Evolutionary conservation across 768 basidiomycete species (phyloP), one percentile per base, ranked within the genome.

Genomic region (Kwoniella europaea): DNA sequence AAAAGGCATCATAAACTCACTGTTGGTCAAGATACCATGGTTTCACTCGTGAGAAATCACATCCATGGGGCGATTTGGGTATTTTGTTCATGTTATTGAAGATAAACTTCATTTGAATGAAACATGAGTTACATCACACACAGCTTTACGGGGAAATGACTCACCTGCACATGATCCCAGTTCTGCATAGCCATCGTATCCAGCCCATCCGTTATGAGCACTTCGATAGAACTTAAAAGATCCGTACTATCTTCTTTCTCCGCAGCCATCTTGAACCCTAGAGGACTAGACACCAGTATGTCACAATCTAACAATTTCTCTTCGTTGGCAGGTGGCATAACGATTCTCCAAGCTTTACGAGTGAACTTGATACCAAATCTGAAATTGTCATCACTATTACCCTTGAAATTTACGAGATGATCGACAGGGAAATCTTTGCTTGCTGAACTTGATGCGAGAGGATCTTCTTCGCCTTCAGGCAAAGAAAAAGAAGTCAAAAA

Each of bases 311-410:
- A 97, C 82, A 98, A 86, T 83, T 94, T 97, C 54, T 77, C 76
- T 71, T 83, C 82, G 55, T 78, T 79, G 10, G 79, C 79, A 59
- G 82, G 82, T 58, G 76, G 76, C 72, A 83, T 77, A 53, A 83
- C 79, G 7, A 83, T 73, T 50, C 82, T 73, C 82, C 97, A 88
- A 65, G 89, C 93, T 85, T 95, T 98, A 80, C 90, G 86, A 10
- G 94, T 98, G 81, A 98, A 83, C 85, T 98, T 98, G 72, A 98
- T 84, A 0, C 97, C 97, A 42, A 97, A 86, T 71, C 94, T 86
- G 82, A 99, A 98, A 76, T 90, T 92, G 81, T 99, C 97, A 78
- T 99, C 97, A 35, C 94, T 88, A 79, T 99, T 99, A n/a, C 97
- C 97, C 75, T 89, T 89, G 87, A 98, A 98, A 65, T 88, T 95